phyloP scores from a whole-genome alignment of 2,329 filamentous ascomycete species.

The Nannizziopsis arthrosporioides region DNA sequence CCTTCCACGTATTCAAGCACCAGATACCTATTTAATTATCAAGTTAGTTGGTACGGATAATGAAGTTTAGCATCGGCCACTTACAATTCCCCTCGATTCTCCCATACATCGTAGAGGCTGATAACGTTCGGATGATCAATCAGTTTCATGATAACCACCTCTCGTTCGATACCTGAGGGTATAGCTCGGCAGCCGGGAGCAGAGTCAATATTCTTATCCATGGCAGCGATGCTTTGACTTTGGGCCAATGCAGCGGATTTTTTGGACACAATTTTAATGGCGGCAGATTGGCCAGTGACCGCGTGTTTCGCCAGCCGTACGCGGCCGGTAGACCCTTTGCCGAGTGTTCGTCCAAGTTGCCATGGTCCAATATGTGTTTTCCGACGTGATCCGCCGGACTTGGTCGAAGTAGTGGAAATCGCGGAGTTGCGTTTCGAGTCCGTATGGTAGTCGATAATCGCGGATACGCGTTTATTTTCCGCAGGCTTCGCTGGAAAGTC shows the following conservation, averaged over 20 bases:
- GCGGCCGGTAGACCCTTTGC: conserved; percentile 77
- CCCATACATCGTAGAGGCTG: conserved; percentile 92
- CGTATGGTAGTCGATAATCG: conserved; percentile 37
- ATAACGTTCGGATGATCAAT: conserved; percentile 93
- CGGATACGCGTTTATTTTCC: conserved; percentile 42
- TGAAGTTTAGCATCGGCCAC: conserved; percentile 28
- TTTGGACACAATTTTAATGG: conserved; percentile 92
- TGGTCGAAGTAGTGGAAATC: conserved; percentile 46
- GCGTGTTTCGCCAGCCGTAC: conserved; percentile 77
- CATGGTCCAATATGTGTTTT: conserved; percentile 83
- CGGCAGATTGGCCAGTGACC: conserved; percentile 66
- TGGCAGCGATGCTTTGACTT: conserved; percentile 70
- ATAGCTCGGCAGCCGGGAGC: conserved; percentile 56
- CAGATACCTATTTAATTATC: conserved; percentile 56
- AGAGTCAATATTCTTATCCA: conserved; percentile 58
- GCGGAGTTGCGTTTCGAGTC: conserved; percentile 42
- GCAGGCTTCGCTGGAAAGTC: conserved; percentile 1
- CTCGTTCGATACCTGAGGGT: conserved; percentile 80
- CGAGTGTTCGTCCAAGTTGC: conserved; percentile 80
- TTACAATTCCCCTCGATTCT: conserved; percentile 87
- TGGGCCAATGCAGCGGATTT: conserved; percentile 66
- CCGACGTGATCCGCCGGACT: conserved; percentile 43
- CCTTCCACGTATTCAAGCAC: conserved; percentile 86
- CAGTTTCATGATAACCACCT: conserved; percentile 94
- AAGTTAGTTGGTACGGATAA: conserved; percentile 17